These are phyloP conservation scores for Kazachstania viticola DNA, from an alignment of 805 yeast genomes.

Conservation along the genomic window DNA sequence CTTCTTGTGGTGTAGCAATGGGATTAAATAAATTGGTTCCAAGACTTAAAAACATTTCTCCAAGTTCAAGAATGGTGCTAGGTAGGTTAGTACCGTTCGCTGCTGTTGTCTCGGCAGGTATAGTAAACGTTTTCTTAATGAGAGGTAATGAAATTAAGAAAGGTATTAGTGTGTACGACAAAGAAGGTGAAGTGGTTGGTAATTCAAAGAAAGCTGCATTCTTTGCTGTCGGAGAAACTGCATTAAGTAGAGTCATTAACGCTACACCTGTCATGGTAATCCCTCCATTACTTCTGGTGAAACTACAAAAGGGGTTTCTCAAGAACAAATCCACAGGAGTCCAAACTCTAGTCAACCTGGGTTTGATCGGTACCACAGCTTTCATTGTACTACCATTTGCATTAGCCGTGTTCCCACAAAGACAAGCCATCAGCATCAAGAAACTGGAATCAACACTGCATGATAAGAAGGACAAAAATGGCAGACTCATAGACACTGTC, in stretches of 20 bases:
- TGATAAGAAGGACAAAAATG: slow-evolving; percentile 48
- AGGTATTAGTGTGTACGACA: slow-evolving; percentile 65
- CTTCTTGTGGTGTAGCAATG: slow-evolving; percentile 90
- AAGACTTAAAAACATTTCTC: slow-evolving; percentile 54
- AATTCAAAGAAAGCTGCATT: slow-evolving; percentile 77
- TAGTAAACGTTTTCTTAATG: slow-evolving; percentile 93
- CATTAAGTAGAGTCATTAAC: slow-evolving; percentile 84
- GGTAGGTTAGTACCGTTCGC: slow-evolving; percentile 94
- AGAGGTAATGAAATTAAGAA: slow-evolving; percentile 85
- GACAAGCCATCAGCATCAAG: slow-evolving; percentile 46
- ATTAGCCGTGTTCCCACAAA: slow-evolving; percentile 89
- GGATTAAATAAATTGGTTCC: slow-evolving; percentile 93
- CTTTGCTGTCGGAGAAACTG: slow-evolving; percentile 94
- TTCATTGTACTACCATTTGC: slow-evolving; percentile 90
- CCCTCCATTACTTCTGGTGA: slow-evolving; percentile 79
- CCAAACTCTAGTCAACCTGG: slow-evolving; percentile 69
- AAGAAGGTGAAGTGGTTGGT: slow-evolving; percentile 57
- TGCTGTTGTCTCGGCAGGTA: slow-evolving; percentile 95
- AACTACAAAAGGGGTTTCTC: slow-evolving; percentile 58
- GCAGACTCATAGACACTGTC: slow-evolving; percentile 45
- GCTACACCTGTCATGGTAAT: slow-evolving; percentile 97
- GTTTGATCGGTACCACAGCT: slow-evolving; percentile 75
- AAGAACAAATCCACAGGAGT: slow-evolving; percentile 54
- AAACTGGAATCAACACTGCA: slow-evolving; percentile 57
- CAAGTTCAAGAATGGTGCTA: slow-evolving; percentile 57